phyloP scores from a whole-genome alignment of 192 early-diverging fungal genomes.

The Coemansia sp. region DNA sequence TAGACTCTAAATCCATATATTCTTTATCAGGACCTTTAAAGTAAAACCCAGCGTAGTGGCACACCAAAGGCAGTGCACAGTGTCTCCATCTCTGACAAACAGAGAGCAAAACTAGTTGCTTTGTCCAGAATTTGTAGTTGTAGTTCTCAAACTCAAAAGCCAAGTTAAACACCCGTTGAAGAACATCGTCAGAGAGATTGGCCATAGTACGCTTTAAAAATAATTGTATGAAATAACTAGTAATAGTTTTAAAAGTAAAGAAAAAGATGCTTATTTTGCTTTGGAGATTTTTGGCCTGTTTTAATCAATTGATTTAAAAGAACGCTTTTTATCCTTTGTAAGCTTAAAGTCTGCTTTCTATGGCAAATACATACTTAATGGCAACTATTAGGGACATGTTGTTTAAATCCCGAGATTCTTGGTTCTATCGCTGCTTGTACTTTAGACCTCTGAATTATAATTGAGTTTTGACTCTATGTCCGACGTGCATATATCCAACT shows the following conservation, averaged over 20 bases:
- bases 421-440: slow-evolving; percentile 38
- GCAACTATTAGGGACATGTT: slow-evolving; percentile 57
- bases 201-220: background rate
- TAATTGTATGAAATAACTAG: no score
- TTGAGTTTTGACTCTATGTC: slow-evolving; percentile 93
- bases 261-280: background rate
- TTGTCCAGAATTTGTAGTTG: background rate
- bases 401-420: slow-evolving; percentile 54
- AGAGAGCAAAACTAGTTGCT: background rate
- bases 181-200: no score
- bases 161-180: no score
- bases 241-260: background rate
- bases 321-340: background rate
- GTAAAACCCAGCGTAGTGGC: background rate
- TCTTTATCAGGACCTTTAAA: background rate
- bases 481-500: slow-evolving; percentile 69
- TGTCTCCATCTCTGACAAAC: no score
- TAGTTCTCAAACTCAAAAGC: background rate
- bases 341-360: slow-evolving; percentile 30
- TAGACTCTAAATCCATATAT: no score
- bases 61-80: background rate
- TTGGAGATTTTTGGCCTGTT: slow-evolving; percentile 9
- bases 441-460: slow-evolving; percentile 73
- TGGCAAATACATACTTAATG: slow-evolving; percentile 38
- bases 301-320: slow-evolving; percentile 21